These are phyloP conservation scores for Bruguiera sexangula DNA, from an alignment of 345 rosid species.

Conservation along the genomic window DNA sequence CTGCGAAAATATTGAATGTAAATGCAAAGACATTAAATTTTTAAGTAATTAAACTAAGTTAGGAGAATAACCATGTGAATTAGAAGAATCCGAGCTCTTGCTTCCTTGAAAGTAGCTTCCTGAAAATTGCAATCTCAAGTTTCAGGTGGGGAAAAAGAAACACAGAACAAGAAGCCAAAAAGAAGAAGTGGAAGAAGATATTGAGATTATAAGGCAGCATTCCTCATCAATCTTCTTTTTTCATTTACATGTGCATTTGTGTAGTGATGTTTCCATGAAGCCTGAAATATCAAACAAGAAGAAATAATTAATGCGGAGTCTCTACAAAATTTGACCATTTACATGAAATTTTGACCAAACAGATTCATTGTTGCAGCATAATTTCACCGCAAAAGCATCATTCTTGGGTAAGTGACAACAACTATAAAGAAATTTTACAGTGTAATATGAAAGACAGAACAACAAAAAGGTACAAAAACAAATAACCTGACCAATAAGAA, in stretches of 20 bases:
- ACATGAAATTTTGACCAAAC: too few relatives aligned
- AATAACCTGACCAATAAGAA: too few relatives aligned
- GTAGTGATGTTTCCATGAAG: constrained; percentile 60
- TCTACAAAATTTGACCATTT: too few relatives aligned
- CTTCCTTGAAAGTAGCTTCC: constrained; percentile 52
- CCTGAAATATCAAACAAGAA: constrained; percentile 37
- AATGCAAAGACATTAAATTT: constrained; percentile 4
- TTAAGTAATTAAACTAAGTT: constrained; percentile 2
- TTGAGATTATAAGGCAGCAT: constrained; percentile 47
- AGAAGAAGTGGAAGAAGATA: neutral
- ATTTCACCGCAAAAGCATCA: too few relatives aligned
- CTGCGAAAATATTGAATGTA: constrained; percentile 16
- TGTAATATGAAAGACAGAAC: too few relatives aligned
- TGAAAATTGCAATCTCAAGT: constrained; percentile 31
- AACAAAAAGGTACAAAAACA: too few relatives aligned
- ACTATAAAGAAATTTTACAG: too few relatives aligned
- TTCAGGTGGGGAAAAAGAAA: constrained; percentile 16
- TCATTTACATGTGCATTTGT: constrained; percentile 60
- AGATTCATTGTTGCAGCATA: too few relatives aligned
- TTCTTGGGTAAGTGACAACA: too few relatives aligned
- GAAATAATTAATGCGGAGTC: too few relatives aligned
- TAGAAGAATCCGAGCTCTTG: constrained; percentile 56
- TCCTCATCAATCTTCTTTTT: constrained; percentile 78
- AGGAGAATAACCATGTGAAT: constrained; percentile 58
- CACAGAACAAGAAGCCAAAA: neutral